phyloP scores from a whole-genome alignment of 495 filamentous ascomycete genomes.

The Penicillium antarcticum region DNA sequence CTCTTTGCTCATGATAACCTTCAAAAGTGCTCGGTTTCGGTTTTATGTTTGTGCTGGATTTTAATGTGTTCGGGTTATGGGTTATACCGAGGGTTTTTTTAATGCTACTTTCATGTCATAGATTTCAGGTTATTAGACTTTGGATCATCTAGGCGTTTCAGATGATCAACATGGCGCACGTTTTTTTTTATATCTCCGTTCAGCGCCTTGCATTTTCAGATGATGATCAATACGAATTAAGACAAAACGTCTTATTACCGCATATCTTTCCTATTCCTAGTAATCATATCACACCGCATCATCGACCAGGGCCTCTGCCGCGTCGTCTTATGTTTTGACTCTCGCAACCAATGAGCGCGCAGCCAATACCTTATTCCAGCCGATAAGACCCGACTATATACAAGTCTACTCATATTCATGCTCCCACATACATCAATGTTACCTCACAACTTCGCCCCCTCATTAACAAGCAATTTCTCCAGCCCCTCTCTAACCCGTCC shows the following conservation, averaged over 20 bases:
- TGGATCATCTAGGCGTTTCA: conserved; percentile 4
- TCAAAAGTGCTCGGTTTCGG: conserved; percentile 17
- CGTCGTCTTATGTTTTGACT: no score
- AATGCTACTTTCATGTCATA: background rate
- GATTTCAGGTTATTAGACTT: conserved; percentile 14
- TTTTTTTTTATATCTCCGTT: background rate
- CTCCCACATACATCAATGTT: background rate
- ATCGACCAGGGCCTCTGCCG: no score
- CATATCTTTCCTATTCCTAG: background rate
- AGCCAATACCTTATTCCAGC: no score
- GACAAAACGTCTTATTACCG: background rate
- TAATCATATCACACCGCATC: no score
- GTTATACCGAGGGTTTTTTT: background rate
- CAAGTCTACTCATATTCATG: background rate
- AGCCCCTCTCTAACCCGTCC: conserved; percentile 38
- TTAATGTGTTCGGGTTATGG: background rate
- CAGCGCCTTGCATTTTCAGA: background rate
- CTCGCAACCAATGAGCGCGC: no score
- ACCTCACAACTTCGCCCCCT: conserved; percentile 22
- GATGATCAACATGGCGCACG: conserved; percentile 13
- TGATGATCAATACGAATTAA: background rate
- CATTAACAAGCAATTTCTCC: conserved; percentile 43
- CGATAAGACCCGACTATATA: background rate
- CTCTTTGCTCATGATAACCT: background rate
- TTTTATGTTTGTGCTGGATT: background rate